Evolutionary conservation across 192 early-diverging fungal genomes (phyloP).

Genomic region (Cladochytrium replicatum): DNA sequence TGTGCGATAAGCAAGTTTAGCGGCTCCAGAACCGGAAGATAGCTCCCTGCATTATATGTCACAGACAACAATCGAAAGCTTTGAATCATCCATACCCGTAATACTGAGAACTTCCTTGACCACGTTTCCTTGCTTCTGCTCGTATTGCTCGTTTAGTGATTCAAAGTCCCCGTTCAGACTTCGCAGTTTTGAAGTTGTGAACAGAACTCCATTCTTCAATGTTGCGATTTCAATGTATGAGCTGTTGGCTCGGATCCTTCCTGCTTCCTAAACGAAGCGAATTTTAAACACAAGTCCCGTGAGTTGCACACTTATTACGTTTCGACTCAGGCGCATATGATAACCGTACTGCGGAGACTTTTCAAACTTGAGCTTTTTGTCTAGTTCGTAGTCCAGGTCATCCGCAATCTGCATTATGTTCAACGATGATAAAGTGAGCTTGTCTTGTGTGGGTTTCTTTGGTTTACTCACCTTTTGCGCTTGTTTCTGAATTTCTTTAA

Average conservation of each 20-base stretch:
- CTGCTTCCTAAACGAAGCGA: constrained; percentile 42
- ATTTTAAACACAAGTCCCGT: not conserved
- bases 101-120: constrained; percentile 85
- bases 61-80: not conserved
- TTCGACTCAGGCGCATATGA: constrained; percentile 70
- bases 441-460: not conserved
- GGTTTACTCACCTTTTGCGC: constrained; percentile 34
- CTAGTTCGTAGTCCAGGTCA: constrained; percentile 62
- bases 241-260: constrained; percentile 55
- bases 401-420: constrained; percentile 37
- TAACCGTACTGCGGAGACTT: constrained; percentile 72
- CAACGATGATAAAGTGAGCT: not conserved
- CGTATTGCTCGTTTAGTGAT: constrained; percentile 55
- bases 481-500: constrained; percentile 49
- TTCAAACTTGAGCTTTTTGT: constrained; percentile 87
- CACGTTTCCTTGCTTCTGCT: constrained; percentile 54
- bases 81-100: constrained; percentile 37
- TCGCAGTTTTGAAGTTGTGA: constrained; percentile 68
- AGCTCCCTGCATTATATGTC: constrained; percentile 49
- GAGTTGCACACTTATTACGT: constrained; percentile 20
- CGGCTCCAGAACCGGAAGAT: constrained; percentile 69
- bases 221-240: constrained; percentile 79
- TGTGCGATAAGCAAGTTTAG: constrained; percentile 68
- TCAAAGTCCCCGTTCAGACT: constrained; percentile 50
- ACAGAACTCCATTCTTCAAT: constrained; percentile 78